Percentiles rank a stretch among this genome's conserved stretches.
Conservation (phyloP, 164 flowering plant genomes). For the Tinospora cordifolia region DNA sequence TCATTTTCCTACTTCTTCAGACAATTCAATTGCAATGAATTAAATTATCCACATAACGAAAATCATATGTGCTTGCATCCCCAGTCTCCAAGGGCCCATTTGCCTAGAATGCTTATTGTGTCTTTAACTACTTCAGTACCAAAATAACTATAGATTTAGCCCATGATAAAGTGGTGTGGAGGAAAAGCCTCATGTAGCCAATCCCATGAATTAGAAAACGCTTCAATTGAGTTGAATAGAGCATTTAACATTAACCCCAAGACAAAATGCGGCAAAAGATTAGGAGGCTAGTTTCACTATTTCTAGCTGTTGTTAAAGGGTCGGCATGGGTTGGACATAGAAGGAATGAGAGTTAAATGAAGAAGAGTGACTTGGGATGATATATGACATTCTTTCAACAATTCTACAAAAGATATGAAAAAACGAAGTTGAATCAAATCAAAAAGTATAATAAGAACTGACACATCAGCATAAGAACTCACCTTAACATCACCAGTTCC, state of each 20-base stretch:
- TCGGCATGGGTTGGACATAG: not conserved
- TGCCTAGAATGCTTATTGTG: too few species aligned
- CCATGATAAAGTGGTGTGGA: too few species aligned
- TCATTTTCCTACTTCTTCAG: not conserved
- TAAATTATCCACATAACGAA: not conserved
- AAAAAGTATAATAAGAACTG: not conserved
- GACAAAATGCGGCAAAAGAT: too few species aligned
- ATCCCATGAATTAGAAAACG: too few species aligned
- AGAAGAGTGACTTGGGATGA: not conserved
- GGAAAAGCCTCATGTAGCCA: too few species aligned
- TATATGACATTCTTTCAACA: not conserved
- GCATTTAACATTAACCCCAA: too few species aligned
- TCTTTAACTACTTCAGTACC: too few species aligned
- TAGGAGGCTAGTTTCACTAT: not conserved
- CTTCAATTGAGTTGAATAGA: too few species aligned
- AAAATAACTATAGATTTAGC: too few species aligned
- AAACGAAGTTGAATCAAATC: not conserved
- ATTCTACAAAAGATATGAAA: not conserved
- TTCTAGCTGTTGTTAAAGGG: not conserved
- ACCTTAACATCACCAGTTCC: conserved; percentile 99
- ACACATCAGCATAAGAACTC: not conserved
- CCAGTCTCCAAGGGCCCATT: too few species aligned
- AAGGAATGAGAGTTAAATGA: not conserved
- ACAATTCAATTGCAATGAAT: not conserved
- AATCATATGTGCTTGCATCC: not conserved